Base-by-base conservation (phyloP, 2,329 filamentous ascomycete genomes). In the Talaromyces sp. region DNA sequence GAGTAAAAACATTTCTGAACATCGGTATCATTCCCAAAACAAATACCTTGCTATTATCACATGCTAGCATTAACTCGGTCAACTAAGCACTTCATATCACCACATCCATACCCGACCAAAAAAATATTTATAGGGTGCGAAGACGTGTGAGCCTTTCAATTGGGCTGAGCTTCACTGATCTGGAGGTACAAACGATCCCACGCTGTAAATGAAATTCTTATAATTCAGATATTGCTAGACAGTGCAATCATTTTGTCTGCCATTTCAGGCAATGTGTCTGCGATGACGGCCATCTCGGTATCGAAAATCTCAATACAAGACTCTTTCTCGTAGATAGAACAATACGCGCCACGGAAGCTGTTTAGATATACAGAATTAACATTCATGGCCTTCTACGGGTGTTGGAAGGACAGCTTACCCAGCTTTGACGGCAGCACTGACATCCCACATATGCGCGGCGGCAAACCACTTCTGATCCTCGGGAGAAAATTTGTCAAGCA, bases 391-490 rank as follows among this genome's bases (percentile, higher is more conserved):
- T n/a, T 22, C 33, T 35, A 13, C 27, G 19, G n/a, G 22, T n/a
- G 19, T 2, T 10, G 1, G n/a, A 22, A 56, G 24, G 16, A n/a
- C 31, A 54, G 10, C 31, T 56, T 35, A 56, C 52, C 52, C 83
- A n/a, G 78, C 79, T 63, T 76, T 78, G 57, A 77, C 78, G 9
- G 85, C 85, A 3, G 84, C 83, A 19, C 79, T 78, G 1, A 85
- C 84, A 75, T 87, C 85, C 85, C 85, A 87, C 79, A 84, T 83
- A 73, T 87, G 85, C 24, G 84, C 85, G 1, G 85, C 85, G 0
- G 83, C 85, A 71, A 86, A 87, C 84, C 84, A 87, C 54, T 79
- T 79, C 66, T 73, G 66, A 50, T 81, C 74, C 0, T 75, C 73
- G 0, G 69, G 68, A 0, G 69, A 78, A 63, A 86, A 79, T 58